Evolutionary conservation across 1,139 yeast genomes (phyloP).

Genomic region (Nakaseomyces delphensis): DNA sequence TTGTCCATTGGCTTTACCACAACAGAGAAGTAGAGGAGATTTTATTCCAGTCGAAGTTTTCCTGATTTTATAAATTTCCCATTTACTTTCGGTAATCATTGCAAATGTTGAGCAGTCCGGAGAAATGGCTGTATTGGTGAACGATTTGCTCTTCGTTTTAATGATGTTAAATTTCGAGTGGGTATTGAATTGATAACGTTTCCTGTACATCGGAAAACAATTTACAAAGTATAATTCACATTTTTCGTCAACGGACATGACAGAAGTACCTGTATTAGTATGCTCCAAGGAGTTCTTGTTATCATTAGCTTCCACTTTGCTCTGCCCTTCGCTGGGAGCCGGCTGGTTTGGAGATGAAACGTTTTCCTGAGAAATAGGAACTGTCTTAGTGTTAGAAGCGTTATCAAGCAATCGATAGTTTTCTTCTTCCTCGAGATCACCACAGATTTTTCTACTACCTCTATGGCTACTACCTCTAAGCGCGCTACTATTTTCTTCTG

Average conservation of each 20-base stretch:
- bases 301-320: slow-evolving; percentile 10
- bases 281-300: slow-evolving; percentile 6
- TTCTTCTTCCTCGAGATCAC: slow-evolving; percentile 2
- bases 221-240: slow-evolving; percentile 62
- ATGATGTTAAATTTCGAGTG: slow-evolving; percentile 42
- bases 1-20: slow-evolving; percentile 64
- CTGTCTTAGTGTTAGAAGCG: slow-evolving; percentile 22
- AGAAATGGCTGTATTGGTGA: slow-evolving; percentile 57
- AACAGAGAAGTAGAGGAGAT: slow-evolving; percentile 51
- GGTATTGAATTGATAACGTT: slow-evolving; percentile 54
- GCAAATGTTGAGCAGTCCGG: slow-evolving; percentile 46
- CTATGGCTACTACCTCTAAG: too few relatives aligned
- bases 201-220: slow-evolving; percentile 77
- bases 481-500: slow-evolving; percentile 1
- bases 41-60: slow-evolving; percentile 27
- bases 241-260: slow-evolving; percentile 19
- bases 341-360: slow-evolving; percentile 6
- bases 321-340: slow-evolving; percentile 1
- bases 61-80: slow-evolving; percentile 57
- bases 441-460: neutral
- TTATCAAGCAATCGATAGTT: slow-evolving; percentile 16
- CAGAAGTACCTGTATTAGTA: slow-evolving; percentile 11
- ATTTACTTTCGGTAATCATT: slow-evolving; percentile 53
- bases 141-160: slow-evolving; percentile 41
- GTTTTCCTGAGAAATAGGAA: slow-evolving; percentile 14